Evolutionary conservation across 805 yeast species (phyloP), one percentile per base, ranked within the genome.

Genomic region (Cyberlindnera maritima): DNA sequence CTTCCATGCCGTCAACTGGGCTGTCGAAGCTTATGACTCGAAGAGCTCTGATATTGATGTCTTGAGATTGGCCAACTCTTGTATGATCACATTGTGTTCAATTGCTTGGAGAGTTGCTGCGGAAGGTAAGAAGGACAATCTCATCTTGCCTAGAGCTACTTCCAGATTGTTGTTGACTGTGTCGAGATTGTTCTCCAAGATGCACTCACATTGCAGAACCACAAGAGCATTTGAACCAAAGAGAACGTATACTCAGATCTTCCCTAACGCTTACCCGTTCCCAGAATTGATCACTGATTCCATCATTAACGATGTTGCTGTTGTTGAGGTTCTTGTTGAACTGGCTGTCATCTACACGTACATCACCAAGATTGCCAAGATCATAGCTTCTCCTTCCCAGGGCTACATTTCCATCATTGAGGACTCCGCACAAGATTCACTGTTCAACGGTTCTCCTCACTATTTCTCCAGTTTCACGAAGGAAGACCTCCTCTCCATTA

Each of bases 301-400:
- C 0, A 71, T 82, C 37, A 85, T 87, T 17, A 79, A 80, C 52
- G 87, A 83, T 51, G 86, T 81, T 53, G 69, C 74, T 2, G 71
- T 85, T 47, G 88, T 82, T 23, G 97, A 89, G 61, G 71, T 85
- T 3, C 67, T 88, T 44, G 68, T 86, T 36, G 97, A 89, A 60
- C 61, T 88, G 41, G 71, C 84, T 7, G 75, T 83, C 14, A 68
- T 85, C n/a, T 76, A 82, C 45, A 71, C 81, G 14, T 77, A 70
- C 56, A 65, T 83, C 21, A 68, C 83, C 14, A 77, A 76, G 55
- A 70, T 80, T 47, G 78, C 79, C 8, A 71, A 68, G 49, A 56
- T 51, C 6, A 59, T 72, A 4, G 64, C 64, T 1, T 43, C 56
- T 26, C 15, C 43, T 4, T 36, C 46, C 4, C 50, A 49, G n/a